Evolutionary conservation across 345 rosid species (phyloP), one percentile per base, ranked within the genome.

Genomic region (Streptanthus diversifolius): DNA sequence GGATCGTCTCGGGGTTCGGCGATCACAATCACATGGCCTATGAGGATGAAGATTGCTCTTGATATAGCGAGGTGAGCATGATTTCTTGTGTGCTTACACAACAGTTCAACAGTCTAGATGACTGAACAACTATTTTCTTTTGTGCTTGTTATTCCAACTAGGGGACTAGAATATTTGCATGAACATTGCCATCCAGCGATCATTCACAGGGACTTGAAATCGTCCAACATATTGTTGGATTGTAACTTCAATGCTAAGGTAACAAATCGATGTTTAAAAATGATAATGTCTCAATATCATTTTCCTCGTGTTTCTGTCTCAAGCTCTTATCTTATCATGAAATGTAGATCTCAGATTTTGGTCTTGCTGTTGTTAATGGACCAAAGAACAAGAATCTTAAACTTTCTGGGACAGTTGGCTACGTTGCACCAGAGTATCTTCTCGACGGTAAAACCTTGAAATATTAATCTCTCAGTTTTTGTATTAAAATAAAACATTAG

Each of bases 201-300:
- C 81, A 91, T 95, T 64, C 99, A 95, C 84, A 88, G 99, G 76
- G 99, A 95, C 87, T 88, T 95, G 83, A 95, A 95, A 86, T 85
- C 99, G 2, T 92, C 99, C 71, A 95, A 95, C 80, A 87, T 95
- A 63, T 89, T 95, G 45, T 71, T 95, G 79, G 99, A 91, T 74
- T 79, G 89, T 67, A 83, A 83, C 72, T 95, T 87, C 85, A 90
- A 88, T 63, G 99, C 99, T 24, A 95, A 95, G 99, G 99, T 91
- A 84, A 69, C 36, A 63, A n/a, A 48, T 5, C 19, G 8, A 12
- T 49, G 24, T 49, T 47, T n/a, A 3, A 33, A 18, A 17, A 9
- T 14, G 12, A 19, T 3, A 10, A 29, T 2, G 25, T 12, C 52
- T 8, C 6, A 18, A 0, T 51, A 24, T 33, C 32, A 63, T 29